Conservation (phyloP, 2,329 filamentous ascomycete genomes). For the Calonectria honghensis region DNA sequence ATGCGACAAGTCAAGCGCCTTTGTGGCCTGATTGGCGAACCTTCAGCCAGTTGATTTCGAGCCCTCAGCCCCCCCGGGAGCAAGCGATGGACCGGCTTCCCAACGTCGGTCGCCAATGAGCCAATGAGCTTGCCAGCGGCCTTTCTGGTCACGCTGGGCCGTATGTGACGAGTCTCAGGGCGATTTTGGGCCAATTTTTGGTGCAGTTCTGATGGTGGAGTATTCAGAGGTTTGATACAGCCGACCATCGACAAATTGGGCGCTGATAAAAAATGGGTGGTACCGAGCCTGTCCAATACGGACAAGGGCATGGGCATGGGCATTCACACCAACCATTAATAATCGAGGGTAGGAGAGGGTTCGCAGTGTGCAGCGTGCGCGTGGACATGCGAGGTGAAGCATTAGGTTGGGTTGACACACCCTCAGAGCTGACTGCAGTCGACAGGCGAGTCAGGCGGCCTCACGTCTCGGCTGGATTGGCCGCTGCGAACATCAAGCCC, state of each 20-base stretch:
- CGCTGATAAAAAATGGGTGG: conserved; percentile 33
- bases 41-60: conserved; percentile 43
- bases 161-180: conserved; percentile 44
- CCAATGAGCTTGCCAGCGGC: conserved; percentile 45
- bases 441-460: conserved; percentile 54
- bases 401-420: conserved; percentile 46
- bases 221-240: conserved; percentile 34
- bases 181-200: conserved; percentile 42
- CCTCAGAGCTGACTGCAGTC: conserved; percentile 45
- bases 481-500: conserved; percentile 44
- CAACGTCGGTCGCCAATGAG: conserved; percentile 42
- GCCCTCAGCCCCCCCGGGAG: conserved; percentile 37
- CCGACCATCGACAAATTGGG: conserved; percentile 38
- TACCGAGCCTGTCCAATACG: conserved; percentile 31
- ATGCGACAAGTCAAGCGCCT: conserved; percentile 51
- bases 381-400: conserved; percentile 52
- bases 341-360: conserved; percentile 43
- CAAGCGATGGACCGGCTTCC: conserved; percentile 38
- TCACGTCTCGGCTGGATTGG: conserved; percentile 52
- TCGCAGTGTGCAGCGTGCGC: conserved; percentile 48
- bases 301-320: conserved; percentile 37
- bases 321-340: conserved; percentile 49
- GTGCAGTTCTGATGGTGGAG: conserved; percentile 42
- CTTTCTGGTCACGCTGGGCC: conserved; percentile 41
- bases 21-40: conserved; percentile 52